Conservation (phyloP, 306 rosid species). For the Oemleria cerasiformis region DNA sequence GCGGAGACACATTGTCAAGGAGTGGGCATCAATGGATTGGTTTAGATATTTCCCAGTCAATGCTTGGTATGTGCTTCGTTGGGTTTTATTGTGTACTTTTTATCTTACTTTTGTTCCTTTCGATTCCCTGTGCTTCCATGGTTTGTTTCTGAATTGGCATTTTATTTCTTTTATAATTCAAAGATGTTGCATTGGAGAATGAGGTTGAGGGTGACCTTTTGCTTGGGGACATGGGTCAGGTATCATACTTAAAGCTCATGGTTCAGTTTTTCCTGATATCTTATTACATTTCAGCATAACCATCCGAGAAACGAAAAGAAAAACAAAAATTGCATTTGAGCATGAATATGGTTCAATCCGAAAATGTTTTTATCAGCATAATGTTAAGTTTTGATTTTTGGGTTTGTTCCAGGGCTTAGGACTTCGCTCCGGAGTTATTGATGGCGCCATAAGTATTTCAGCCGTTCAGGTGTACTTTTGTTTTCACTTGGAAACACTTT, state of each 20-base stretch:
- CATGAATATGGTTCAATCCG: conserved; percentile 2
- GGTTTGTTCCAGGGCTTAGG: conserved; percentile 74
- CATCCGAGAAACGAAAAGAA: neutral
- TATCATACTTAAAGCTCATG: conserved; percentile 18
- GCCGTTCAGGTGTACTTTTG: conserved; percentile 75
- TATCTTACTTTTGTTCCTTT: neutral
- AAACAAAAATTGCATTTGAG: neutral
- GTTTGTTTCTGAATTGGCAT: neutral
- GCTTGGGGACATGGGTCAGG: conserved; percentile 97
- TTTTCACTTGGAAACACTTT: neutral
- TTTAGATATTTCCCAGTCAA: conserved; percentile 82
- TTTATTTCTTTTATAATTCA: neutral
- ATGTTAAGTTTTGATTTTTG: neutral
- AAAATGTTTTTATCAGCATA: neutral
- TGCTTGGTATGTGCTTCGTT: conserved; percentile 62
- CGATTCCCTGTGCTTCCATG: neutral
- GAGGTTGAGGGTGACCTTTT: conserved; percentile 92
- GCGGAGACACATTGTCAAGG: conserved; percentile 81
- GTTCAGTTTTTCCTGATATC: neutral
- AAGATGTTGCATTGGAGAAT: conserved; percentile 79
- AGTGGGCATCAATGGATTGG: conserved; percentile 93
- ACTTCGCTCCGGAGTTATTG: conserved; percentile 83
- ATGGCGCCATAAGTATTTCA: conserved; percentile 91
- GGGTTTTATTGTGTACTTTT: neutral
- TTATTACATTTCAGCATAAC: neutral